Percentiles rank a stretch among this genome's conserved stretches.
Conservation (phyloP, 768 basidiomycete species). For the Kwoniella dejecticola region DNA sequence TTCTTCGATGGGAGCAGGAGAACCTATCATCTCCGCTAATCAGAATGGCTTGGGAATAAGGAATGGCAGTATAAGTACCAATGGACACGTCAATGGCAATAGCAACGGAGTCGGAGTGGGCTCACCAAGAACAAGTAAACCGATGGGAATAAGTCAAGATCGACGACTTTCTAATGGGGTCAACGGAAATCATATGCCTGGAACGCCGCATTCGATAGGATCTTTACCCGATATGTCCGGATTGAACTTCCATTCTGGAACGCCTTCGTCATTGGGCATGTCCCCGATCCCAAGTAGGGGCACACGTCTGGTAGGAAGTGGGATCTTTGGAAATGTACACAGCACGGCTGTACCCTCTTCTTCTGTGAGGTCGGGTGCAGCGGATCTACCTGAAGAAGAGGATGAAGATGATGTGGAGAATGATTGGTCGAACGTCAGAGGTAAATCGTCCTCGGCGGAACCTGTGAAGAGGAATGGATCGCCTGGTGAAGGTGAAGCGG, state of each 20-base stretch:
- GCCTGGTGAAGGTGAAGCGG: slow-evolving; percentile 28
- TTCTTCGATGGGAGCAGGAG: slow-evolving; percentile 45
- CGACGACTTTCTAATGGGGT: slow-evolving; percentile 9
- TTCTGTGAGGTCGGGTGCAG: slow-evolving; percentile 24
- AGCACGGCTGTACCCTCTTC: not conserved
- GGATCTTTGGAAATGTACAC: slow-evolving; percentile 35
- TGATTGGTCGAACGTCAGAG: slow-evolving; percentile 15
- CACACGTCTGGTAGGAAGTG: slow-evolving; percentile 38
- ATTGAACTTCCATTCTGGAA: slow-evolving; percentile 30
- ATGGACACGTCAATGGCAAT: not conserved
- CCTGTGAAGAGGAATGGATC: not conserved
- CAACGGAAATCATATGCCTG: slow-evolving; percentile 28
- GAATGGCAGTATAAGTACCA: not conserved
- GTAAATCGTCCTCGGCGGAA: slow-evolving; percentile 19
- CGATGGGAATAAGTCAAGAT: slow-evolving; percentile 24
- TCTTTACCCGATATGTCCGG: slow-evolving; percentile 38
- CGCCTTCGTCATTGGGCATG: slow-evolving; percentile 14
- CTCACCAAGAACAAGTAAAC: slow-evolving; percentile 6
- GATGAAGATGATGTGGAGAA: slow-evolving; percentile 49
- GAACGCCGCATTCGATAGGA: slow-evolving; percentile 33
- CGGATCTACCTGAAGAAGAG: slow-evolving; percentile 35
- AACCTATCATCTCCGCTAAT: slow-evolving; percentile 25
- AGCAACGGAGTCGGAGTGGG: not conserved
- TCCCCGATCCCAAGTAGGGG: slow-evolving; percentile 31
- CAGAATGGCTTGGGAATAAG: slow-evolving; percentile 10